Base-by-base conservation (phyloP, 1,284 basidiomycete species). In the Ustilago nuda region DNA sequence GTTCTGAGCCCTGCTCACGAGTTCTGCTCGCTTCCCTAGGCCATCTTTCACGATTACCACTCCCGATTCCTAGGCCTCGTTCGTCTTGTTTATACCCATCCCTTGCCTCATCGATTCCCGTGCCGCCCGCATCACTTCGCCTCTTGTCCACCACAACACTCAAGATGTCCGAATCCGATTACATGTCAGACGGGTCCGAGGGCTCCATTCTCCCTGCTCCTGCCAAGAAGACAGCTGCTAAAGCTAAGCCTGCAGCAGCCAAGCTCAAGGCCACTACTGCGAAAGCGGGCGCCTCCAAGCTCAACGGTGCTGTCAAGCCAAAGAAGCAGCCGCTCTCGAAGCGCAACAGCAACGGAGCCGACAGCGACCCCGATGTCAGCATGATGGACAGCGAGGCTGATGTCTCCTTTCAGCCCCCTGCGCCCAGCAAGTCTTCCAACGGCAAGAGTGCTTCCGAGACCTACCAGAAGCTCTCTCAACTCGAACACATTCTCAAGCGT, bases 401-500 rank as follows among this genome's bases (percentile, higher is more conserved):
- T 23, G 62, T 75, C 53, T 73, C 66, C 6, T 72, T 82, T 36
- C 61, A 66, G 32, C 76, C 69, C 55, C 50, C 57, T 32, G 53
- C 52, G 1, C 70, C 60, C 41, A 52, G 39, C 45, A 78, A 60
- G 55, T 60, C 48, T 12, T 66, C 43, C 54, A 73, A 46, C 68
- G 76, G 82, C 87, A 97, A 98, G 88, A 92, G 90, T 8, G 94
- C 93, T 0, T 94, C 94, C 15, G 94, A 98, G 85, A 95, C 90
- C 57, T 98, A 97, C 85, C 92, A 92, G 71, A 97, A 96, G 95
- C 90, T 99, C 66, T 92, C 94, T 0, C 96, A 97, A 91, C 88
- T 98, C 19, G 95, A 99, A 85, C 97, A 99, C 82, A 94, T 99
- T 77, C 89, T 99, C 68, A 93, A 93, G 87, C 93, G 97, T 69